Base-by-base conservation (phyloP, 306 rosid species). In the Fragaria ananassa region DNA sequence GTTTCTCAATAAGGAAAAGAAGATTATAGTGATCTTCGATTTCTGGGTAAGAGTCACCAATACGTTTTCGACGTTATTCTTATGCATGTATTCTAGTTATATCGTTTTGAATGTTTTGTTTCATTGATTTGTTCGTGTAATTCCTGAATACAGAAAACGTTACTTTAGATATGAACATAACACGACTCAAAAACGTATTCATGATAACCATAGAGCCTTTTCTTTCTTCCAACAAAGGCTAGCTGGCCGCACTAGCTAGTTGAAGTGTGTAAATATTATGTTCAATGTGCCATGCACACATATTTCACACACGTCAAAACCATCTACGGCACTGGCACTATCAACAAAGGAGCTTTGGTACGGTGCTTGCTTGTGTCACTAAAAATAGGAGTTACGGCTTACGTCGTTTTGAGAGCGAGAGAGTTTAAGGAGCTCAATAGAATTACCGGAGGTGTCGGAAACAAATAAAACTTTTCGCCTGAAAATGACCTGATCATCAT, bases 281-380 rank as follows among this genome's bases (percentile, higher is more conserved):
- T 51, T 34, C 64, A 72, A 58, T 42, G 45, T 45, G 45, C 58
- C 58, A 61, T 61, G 78, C 70, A 45, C 42, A 44, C 57, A 8
- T 2, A 71, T 72, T 50, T 29, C 9, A 53, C 44, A 29, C 64
- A 35, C 67, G 46, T 6, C 76, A 21, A 12, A 39, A 56, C 9
- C 53, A 42, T 58, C 17, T 9, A 74, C 29, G 46, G 46, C 46
- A 42, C 46, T 42, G 68, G 68, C 69, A 64, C 46, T 27, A 37
- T n/a, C 35, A 3, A 41, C 37, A 39, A 54, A 53, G 67, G 4
- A 72, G 76, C 68, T 41, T 57, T 57, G 68, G 31, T 29, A 29
- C 31, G 31, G 68, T 73, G 68, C 68, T 57, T 72, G 54, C 68
- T 57, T 73, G 6, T 56, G n/a, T 61, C 60, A 74, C 70, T 44